These are phyloP conservation scores for Pyrenophora seminiperda DNA, from an alignment of 2,329 filamentous ascomycete genomes.

Conservation along the genomic window DNA sequence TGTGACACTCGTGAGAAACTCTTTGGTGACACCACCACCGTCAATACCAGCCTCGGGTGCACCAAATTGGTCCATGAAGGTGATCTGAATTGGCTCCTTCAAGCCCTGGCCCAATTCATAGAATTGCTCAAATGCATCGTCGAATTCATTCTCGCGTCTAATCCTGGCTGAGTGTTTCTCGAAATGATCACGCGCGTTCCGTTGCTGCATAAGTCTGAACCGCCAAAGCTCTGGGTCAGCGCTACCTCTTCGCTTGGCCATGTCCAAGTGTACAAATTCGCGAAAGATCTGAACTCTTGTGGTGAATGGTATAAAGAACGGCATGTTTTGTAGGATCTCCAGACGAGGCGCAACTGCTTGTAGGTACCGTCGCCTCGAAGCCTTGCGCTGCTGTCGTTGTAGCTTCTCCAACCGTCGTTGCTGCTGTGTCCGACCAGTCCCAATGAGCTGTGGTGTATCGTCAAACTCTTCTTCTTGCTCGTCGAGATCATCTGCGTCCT, in stretches of 20 bases:
- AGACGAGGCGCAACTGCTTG: constrained; percentile 83
- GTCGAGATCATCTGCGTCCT: constrained; percentile 63
- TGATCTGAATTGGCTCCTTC: constrained; percentile 96
- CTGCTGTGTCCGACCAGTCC: constrained; percentile 66
- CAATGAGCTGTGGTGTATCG: constrained; percentile 51
- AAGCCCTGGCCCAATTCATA: constrained; percentile 79
- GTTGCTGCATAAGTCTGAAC: constrained; percentile 54
- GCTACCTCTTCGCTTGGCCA: constrained; percentile 70
- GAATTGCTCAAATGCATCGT: constrained; percentile 84
- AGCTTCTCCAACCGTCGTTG: constrained; percentile 66
- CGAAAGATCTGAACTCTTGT: constrained; percentile 91
- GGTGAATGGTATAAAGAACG: constrained; percentile 92
- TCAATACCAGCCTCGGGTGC: constrained; percentile 91
- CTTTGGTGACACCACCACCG: constrained; percentile 95
- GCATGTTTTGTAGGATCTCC: constrained; percentile 93
- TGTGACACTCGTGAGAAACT: constrained; percentile 89
- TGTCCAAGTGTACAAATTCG: constrained; percentile 87
- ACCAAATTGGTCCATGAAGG: constrained; percentile 90
- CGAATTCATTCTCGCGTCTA: constrained; percentile 76
- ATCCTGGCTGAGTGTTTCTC: constrained; percentile 74
- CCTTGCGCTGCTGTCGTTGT: constrained; percentile 67
- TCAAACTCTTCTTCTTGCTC: constrained; percentile 49
- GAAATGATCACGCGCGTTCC: constrained; percentile 43
- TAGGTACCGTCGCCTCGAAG: constrained; percentile 71
- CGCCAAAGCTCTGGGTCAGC: constrained; percentile 79